A percentile compares a stretch with the other conserved stretches of the same genome.
These are phyloP conservation scores for Didymosphaeria variabile DNA, from an alignment of 2,329 filamentous ascomycete genomes.

Conservation along the genomic window DNA sequence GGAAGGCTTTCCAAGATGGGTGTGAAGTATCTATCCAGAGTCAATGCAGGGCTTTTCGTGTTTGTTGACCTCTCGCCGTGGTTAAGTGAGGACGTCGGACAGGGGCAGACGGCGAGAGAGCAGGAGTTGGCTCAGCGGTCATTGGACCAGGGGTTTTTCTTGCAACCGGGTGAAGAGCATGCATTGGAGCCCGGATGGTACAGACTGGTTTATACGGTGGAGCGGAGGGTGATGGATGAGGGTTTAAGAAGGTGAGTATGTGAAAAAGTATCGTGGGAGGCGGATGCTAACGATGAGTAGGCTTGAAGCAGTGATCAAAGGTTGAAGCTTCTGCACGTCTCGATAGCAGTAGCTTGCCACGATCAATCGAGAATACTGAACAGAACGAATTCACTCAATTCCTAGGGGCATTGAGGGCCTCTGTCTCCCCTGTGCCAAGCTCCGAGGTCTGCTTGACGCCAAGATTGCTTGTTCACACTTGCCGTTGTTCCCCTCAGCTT, in stretches of 20 bases:
- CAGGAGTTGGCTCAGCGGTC: constrained; percentile 37
- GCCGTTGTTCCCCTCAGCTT: neutral
- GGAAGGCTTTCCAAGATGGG: constrained; percentile 51
- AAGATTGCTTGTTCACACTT: neutral
- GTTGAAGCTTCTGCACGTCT: neutral
- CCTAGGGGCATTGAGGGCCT: neutral
- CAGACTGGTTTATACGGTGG: constrained; percentile 50
- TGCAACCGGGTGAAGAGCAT: constrained; percentile 44
- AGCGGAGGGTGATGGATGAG: constrained; percentile 46
- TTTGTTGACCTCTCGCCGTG: constrained; percentile 58
- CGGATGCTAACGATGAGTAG: neutral
- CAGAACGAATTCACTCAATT: no score
- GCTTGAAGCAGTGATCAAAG: neutral
- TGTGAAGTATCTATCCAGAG: constrained; percentile 58
- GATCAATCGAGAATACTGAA: neutral
- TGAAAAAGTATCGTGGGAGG: neutral
- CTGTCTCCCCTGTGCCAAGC: neutral
- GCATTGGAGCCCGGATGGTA: constrained; percentile 54
- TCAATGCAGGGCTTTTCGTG: constrained; percentile 67
- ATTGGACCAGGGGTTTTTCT: constrained; percentile 26
- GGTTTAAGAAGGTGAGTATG: constrained; percentile 36
- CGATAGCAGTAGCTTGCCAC: neutral
- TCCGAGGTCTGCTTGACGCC: neutral
- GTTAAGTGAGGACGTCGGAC: constrained; percentile 28
- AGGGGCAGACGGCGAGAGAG: constrained; percentile 25